Percentiles rank a stretch among this genome's conserved stretches.
phyloP scores from a whole-genome alignment of 2,329 filamentous ascomycete species.

The Pseudopithomyces chartarum region DNA sequence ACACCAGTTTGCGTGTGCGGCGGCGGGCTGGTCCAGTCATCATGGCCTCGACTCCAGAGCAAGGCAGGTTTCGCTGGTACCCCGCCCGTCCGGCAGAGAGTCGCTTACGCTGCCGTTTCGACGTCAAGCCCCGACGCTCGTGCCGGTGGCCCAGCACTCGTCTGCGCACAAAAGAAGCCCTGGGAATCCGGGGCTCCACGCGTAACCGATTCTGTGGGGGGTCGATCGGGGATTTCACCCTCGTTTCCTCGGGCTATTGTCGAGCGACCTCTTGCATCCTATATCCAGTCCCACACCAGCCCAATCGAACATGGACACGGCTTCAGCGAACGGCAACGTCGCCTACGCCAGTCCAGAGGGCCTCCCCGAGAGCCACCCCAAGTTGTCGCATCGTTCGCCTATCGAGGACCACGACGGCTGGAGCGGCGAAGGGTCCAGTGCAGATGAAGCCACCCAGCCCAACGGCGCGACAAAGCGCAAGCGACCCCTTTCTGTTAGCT shows the following conservation, averaged over 20 bases:
- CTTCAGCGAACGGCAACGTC: conserved; percentile 22
- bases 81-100: not conserved
- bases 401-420: conserved; percentile 37
- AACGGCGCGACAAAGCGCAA: conserved; percentile 53
- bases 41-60: too few relatives aligned
- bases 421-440: conserved; percentile 48
- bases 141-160: not conserved
- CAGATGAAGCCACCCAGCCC: conserved; percentile 42
- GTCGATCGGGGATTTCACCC: conserved; percentile 9
- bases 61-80: not conserved
- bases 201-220: conserved; percentile 11
- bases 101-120: not conserved
- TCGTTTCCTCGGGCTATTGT: conserved; percentile 23
- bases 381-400: conserved; percentile 41
- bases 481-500: conserved; percentile 59
- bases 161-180: not conserved
- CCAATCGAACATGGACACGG: conserved; percentile 35
- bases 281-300: conserved; percentile 16
- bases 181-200: conserved; percentile 5
- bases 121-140: not conserved
- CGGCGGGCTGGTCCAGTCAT: not conserved
- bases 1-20: not conserved
- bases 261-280: conserved; percentile 12
- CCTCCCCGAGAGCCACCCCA: conserved; percentile 29
- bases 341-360: conserved; percentile 38